phyloP scores from a whole-genome alignment of 2,329 filamentous ascomycete species.

The Penicillium concentricum region DNA sequence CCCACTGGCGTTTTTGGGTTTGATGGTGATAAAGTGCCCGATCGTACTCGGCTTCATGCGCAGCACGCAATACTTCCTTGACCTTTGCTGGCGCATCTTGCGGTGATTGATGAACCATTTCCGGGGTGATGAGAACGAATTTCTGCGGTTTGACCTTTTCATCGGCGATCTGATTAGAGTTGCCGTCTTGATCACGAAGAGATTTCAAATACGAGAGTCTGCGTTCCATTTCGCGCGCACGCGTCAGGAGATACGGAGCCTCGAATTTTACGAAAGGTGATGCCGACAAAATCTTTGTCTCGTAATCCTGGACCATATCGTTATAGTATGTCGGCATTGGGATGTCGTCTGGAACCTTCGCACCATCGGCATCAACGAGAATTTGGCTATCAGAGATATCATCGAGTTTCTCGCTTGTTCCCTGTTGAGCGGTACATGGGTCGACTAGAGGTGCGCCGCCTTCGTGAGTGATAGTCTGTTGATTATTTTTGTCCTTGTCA shows the following conservation, averaged over 20 bases:
- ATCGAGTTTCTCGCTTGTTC: constrained; percentile 15
- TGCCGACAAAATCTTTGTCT: constrained; percentile 88
- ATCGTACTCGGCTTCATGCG: constrained; percentile 95
- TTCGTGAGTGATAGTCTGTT: constrained; percentile 1
- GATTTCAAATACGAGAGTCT: constrained; percentile 77
- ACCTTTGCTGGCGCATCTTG: constrained; percentile 80
- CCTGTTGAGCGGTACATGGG: constrained; percentile 12
- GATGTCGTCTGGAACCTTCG: constrained; percentile 70
- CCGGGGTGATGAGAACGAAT: constrained; percentile 88
- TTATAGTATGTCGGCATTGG: constrained; percentile 91
- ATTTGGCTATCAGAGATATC: constrained; percentile 18
- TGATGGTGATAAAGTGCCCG: constrained; percentile 91
- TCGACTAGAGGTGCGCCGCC: not conserved
- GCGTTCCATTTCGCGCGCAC: constrained; percentile 85
- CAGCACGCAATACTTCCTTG: constrained; percentile 88
- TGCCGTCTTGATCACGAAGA: constrained; percentile 68
- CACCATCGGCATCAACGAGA: constrained; percentile 19
- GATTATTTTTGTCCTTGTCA: constrained; percentile 11
- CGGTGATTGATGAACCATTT: constrained; percentile 87
- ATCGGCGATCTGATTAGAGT: constrained; percentile 47
- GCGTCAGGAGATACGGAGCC: constrained; percentile 89
- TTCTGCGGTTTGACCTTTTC: constrained; percentile 66
- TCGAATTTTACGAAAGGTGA: constrained; percentile 96
- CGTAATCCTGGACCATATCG: constrained; percentile 88
- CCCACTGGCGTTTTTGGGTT: constrained; percentile 94